Base-by-base conservation (phyloP, 1,284 basidiomycete genomes). In the Caloboletus firmus region DNA sequence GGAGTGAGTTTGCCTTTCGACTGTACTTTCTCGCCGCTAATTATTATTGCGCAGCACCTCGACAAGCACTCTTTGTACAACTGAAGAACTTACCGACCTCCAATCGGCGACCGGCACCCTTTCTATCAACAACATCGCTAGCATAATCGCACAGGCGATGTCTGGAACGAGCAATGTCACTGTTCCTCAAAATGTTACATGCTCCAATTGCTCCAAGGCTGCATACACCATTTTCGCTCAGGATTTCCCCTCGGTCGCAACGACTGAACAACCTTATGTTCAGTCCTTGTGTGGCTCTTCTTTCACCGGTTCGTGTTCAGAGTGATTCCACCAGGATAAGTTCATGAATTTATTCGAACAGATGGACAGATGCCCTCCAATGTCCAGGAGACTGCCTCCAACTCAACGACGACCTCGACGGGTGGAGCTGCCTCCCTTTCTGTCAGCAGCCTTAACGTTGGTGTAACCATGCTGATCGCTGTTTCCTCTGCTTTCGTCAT, bases 31-130 rank as follows among this genome's bases (percentile, higher is more conserved):
- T 32, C 20, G 20, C 17, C 15, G 6, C 32, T 6, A 43, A 52
- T 22, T 6, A 20, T 47, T 20, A n/a, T 45, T 30, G n/a, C 18
- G 0, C 45, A 76, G 74, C 63, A 74, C 74, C 40, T 65, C 69
- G n/a, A 62, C 66, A 52, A 75, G 72, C 59, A 71, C 75, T 17
- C 75, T 82, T 42, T 87, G 85, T 62, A 68, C 74, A 17, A 79
- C 81, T 5, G 75, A 82, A 62, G 65, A 74, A 22, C 71, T 87
- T 12, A 73, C 66, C 31, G 75, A 72, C 53, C 51, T 85, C 20
- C 76, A 86, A 65, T 64, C 64, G 6, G 15, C 55, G 12, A 59
- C 63, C 4, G 52, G 57, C 28, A 65, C 62, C 6, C 49, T 67
- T 37, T 60, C 59, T 7, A 4, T 68, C 26, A 47, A 12, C 39